These are phyloP conservation scores for Austroboletus eburneus DNA, from an alignment of 768 basidiomycete species.

Conservation along the genomic window DNA sequence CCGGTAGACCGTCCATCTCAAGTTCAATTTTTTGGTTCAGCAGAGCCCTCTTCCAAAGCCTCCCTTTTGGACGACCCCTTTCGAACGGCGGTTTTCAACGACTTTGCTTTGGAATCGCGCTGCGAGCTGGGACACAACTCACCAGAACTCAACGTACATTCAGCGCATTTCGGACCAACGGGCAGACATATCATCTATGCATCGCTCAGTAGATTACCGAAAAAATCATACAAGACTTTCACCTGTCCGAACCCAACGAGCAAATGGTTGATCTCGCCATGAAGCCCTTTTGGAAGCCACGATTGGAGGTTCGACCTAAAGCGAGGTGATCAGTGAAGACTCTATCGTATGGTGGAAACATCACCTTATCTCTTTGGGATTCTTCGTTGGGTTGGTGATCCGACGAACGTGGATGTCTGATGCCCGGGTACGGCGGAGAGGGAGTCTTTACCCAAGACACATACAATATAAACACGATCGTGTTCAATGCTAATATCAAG, in stretches of 20 bases:
- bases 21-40: conserved; percentile 42
- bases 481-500: too few species aligned
- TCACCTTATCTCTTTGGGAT: too few species aligned
- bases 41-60: too few species aligned
- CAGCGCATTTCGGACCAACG: conserved; percentile 60
- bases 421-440: too few species aligned
- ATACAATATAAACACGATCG: too few species aligned
- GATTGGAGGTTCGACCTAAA: conserved; percentile 76
- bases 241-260: conserved; percentile 87
- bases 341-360: too few species aligned
- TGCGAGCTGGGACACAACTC: conserved; percentile 67
- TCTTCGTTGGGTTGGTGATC: too few species aligned
- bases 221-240: conserved; percentile 21
- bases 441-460: too few species aligned
- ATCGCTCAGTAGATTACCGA: background rate
- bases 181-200: conserved; percentile 63
- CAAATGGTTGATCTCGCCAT: conserved; percentile 72
- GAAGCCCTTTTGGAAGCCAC: conserved; percentile 74
- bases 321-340: background rate
- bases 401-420: too few species aligned
- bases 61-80: conserved; percentile 24
- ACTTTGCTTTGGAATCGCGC: conserved; percentile 17
- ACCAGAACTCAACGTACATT: too few species aligned
- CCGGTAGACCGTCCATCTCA: too few species aligned
- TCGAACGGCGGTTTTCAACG: conserved; percentile 8